phyloP scores from a whole-genome alignment of 257 asterid species.

The Solanum boliviense region DNA sequence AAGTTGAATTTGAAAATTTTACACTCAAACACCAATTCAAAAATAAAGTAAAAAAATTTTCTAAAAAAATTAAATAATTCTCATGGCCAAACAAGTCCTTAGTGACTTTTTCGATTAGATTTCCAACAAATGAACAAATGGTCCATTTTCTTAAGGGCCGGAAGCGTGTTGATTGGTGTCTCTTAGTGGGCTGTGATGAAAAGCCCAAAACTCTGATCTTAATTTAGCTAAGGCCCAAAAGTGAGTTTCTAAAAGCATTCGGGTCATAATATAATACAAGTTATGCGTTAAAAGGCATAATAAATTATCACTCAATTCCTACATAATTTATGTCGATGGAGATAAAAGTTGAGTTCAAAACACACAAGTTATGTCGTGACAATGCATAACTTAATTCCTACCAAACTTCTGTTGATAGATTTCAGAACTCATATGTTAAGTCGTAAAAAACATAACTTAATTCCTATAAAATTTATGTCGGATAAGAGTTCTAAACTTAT shows the following conservation, averaged over 20 bases:
- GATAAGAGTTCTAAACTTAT: not conserved
- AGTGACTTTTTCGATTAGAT: rapidly evolving
- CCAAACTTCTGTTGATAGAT: not conserved
- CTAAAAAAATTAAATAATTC: not conserved
- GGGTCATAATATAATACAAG: not conserved
- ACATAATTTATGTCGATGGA: not conserved
- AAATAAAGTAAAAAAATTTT: not conserved
- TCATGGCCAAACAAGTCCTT: not conserved
- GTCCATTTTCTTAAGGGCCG: not conserved
- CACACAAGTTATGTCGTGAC: not conserved
- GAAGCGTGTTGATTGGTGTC: not conserved
- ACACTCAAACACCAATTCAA: not conserved
- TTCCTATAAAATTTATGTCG: not conserved
- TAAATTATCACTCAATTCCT: not conserved
- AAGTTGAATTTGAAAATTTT: not conserved
- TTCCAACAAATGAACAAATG: not conserved
- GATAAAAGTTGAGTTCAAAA: too few relatives aligned
- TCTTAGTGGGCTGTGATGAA: not conserved
- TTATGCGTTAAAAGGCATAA: not conserved
- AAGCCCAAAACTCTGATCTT: not conserved
- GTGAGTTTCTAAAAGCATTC: not conserved
- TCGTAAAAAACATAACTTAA: too few relatives aligned
- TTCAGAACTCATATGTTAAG: not conserved
- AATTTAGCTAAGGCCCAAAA: not conserved
- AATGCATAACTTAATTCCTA: too few relatives aligned